A percentile compares a stretch with the other conserved stretches of the same genome.
phyloP scores from a whole-genome alignment of 1,284 basidiomycete genomes.

The Ganoderma resinaceum region DNA sequence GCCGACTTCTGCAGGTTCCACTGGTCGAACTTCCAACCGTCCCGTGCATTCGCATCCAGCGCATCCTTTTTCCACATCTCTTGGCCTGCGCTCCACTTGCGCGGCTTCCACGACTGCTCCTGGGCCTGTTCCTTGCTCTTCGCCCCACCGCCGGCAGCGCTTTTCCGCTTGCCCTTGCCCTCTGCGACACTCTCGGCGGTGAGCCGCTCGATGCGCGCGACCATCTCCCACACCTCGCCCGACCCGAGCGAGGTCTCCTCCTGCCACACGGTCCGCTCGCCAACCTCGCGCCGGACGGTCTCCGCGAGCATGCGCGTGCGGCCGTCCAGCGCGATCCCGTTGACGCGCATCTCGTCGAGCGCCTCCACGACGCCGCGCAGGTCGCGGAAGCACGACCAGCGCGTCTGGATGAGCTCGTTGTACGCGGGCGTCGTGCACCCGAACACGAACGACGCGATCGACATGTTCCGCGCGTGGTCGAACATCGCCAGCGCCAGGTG shows the following conservation, averaged over 20 bases:
- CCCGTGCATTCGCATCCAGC: constrained; percentile 23
- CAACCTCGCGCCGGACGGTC: constrained; percentile 69
- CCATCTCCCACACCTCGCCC: constrained; percentile 49
- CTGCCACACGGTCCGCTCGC: constrained; percentile 55
- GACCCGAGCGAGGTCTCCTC: constrained; percentile 53
- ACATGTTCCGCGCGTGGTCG: constrained; percentile 75
- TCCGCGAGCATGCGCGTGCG: constrained; percentile 70
- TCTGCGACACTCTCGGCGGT: constrained; percentile 13
- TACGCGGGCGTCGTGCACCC: constrained; percentile 87
- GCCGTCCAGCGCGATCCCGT: constrained; percentile 72
- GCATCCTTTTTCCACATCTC: constrained; percentile 37
- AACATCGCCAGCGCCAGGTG: constrained; percentile 87
- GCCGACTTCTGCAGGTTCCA: constrained; percentile 24
- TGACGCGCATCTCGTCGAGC: constrained; percentile 82
- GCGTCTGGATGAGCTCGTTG: constrained; percentile 83
- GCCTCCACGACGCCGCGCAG: constrained; percentile 74
- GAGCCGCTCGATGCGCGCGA: constrained; percentile 49
- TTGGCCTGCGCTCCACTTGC: constrained; percentile 28
- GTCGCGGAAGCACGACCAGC: constrained; percentile 85
- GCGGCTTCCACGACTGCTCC: not conserved
- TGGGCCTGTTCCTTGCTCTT: not conserved
- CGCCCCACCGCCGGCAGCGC: not conserved
- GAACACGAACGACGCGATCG: constrained; percentile 81
- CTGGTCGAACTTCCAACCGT: constrained; percentile 32
- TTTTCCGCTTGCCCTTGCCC: not conserved